A percentile compares a stretch with the other conserved stretches of the same genome.
These are phyloP conservation scores for Harringtonia lauricola DNA, from an alignment of 2,329 filamentous ascomycete genomes.

Conservation along the genomic window DNA sequence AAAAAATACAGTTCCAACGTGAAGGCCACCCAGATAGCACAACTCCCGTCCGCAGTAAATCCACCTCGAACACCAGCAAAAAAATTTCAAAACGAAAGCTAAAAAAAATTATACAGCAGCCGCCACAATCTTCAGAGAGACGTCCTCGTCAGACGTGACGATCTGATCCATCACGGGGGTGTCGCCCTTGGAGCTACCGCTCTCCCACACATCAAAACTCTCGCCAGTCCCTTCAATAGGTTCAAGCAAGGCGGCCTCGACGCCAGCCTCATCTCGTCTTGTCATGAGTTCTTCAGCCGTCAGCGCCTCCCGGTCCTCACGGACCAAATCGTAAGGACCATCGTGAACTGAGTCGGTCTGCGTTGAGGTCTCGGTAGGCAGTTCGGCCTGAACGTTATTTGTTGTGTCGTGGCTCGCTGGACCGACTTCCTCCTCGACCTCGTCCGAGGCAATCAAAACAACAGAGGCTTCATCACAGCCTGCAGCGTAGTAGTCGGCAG, in stretches of 20 bases:
- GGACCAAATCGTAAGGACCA: no score
- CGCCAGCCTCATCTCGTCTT: slow-evolving; percentile 21
- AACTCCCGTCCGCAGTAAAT: no score
- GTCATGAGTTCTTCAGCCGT: slow-evolving; percentile 28
- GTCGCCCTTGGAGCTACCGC: slow-evolving; percentile 52
- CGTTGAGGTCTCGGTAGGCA: slow-evolving; percentile 6
- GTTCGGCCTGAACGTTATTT: not conserved
- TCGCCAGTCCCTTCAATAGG: slow-evolving; percentile 49
- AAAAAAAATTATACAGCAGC: no score
- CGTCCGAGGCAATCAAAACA: slow-evolving; percentile 42
- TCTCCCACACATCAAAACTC: slow-evolving; percentile 61
- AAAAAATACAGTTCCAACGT: no score
- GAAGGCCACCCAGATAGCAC: no score
- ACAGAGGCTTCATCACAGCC: slow-evolving; percentile 53
- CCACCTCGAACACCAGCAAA: no score
- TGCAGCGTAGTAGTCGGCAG: slow-evolving; percentile 55
- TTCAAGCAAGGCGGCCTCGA: slow-evolving; percentile 36
- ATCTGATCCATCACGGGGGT: slow-evolving; percentile 4
- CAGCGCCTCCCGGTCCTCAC: no score
- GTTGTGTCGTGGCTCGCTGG: not conserved
- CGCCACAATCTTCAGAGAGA: no score
- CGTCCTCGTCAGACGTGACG: no score
- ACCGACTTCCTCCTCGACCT: slow-evolving; percentile 14
- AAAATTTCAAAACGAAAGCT: no score
- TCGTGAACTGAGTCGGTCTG: not conserved